These are phyloP conservation scores for Tetrapisispora iriomotensis DNA, from an alignment of 805 yeast genomes.

Conservation along the genomic window DNA sequence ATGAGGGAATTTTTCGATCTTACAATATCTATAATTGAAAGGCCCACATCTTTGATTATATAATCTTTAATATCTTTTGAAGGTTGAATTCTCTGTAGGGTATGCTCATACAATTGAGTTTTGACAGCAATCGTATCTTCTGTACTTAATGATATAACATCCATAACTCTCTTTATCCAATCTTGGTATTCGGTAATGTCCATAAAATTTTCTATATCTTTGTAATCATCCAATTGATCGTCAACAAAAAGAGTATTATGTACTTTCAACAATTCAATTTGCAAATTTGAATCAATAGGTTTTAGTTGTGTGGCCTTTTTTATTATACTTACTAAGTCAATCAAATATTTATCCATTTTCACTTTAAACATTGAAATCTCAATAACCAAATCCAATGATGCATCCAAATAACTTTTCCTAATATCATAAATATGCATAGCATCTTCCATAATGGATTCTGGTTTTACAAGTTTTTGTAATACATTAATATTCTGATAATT, in stretches of 20 bases:
- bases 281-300: slow-evolving; percentile 10
- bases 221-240: slow-evolving; percentile 4
- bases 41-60: slow-evolving; percentile 38
- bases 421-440: slow-evolving; percentile 61
- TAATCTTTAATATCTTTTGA: slow-evolving; percentile 49
- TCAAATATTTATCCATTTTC: slow-evolving; percentile 15
- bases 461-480: slow-evolving; percentile 35
- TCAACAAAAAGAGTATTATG: not conserved
- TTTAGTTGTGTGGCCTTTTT: slow-evolving; percentile 21
- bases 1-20: not conserved
- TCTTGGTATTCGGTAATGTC: slow-evolving; percentile 5
- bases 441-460: slow-evolving; percentile 55
- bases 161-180: slow-evolving; percentile 9
- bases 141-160: slow-evolving; percentile 1
- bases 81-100: slow-evolving; percentile 45
- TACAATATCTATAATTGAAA: slow-evolving; percentile 24
- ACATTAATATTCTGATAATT: slow-evolving; percentile 45
- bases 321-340: slow-evolving; percentile 7
- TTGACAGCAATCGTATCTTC: slow-evolving; percentile 44
- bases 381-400: slow-evolving; percentile 46
- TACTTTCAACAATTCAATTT: slow-evolving; percentile 3
- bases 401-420: slow-evolving; percentile 51
- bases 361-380: slow-evolving; percentile 31
- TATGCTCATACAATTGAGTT: slow-evolving; percentile 48
- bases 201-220: slow-evolving; percentile 2